Base-by-base conservation (phyloP, 2,329 filamentous ascomycete species). In the Penicillium palitans region DNA sequence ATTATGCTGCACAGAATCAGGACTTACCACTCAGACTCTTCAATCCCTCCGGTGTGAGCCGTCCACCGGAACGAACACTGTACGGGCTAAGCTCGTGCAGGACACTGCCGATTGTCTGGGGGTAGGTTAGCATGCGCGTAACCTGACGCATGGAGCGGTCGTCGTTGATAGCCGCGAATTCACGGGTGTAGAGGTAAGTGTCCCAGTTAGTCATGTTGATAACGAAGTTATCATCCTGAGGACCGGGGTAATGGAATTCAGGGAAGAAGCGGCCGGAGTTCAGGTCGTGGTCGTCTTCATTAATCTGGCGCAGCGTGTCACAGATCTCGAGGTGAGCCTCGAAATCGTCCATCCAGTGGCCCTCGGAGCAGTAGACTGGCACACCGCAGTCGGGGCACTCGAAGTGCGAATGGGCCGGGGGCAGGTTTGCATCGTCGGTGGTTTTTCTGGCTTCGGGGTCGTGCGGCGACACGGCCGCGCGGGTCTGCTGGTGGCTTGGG, bases 141-240 rank as follows among this genome's bases (percentile, higher is more conserved):
- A 92, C 93, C 76, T 99, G 96, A 60, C 95, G 84, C 87, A 99
- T 90, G 69, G 87, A 89, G 58, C 93, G 85, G 72, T 96, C 93
- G 61, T 92, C 87, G 73, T 99, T 92, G 71, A 99, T 87, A 6
- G 96, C 96, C 65, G 89, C 85, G 69, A 95, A 98, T 68, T 96
- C 89, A 69, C 95, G 84, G 3, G 92, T 96, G 73, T 96, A 99
- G 71, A 99, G 81, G 68, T 96, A 91, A 0, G 95, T 98, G 75
- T 99, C 95, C 95, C 95, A 99, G 75, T 96, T 99, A 44, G 90
- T 96, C 90, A 99, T 93, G 77, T 99, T 99, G 65, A 97, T 86
- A 65, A 95, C 83, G 35, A 92, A 90, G 74, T 97, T 93, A 64
- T 97, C 93, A 73, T 97, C 87, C 78, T 97, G 93, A 55, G 88